phyloP scores from a whole-genome alignment of 2,329 filamentous ascomycete genomes.

The Lojkania enalia region DNA sequence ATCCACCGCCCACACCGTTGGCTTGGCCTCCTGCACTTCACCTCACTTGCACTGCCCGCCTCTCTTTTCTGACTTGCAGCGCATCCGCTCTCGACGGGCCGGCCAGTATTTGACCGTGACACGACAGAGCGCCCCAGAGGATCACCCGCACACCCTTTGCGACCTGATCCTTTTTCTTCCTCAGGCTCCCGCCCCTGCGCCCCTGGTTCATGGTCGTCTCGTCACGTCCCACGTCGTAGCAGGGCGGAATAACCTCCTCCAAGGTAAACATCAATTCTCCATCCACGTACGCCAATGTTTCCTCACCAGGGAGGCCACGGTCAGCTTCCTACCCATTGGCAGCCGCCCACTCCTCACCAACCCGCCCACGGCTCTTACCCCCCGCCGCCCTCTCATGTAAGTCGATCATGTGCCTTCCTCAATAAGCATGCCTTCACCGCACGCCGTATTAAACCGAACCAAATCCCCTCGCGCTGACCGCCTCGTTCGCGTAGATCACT shows the following conservation, averaged over 20 bases:
- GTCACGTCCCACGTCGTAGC: not conserved
- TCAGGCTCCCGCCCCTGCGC: not conserved
- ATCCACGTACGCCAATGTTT: slow-evolving; percentile 38
- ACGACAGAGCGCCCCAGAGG: slow-evolving; percentile 31
- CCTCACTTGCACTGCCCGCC: slow-evolving; percentile 9
- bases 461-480: slow-evolving; percentile 20
- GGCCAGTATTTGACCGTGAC: slow-evolving; percentile 31
- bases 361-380: slow-evolving; percentile 42
- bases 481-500: slow-evolving; percentile 28
- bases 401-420: slow-evolving; percentile 21
- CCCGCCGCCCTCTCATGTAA: slow-evolving; percentile 41
- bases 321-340: slow-evolving; percentile 44
- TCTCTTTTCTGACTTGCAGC: slow-evolving; percentile 33
- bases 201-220: slow-evolving; percentile 1
- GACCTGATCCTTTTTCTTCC: slow-evolving; percentile 6
- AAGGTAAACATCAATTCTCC: no score
- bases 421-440: slow-evolving; percentile 12
- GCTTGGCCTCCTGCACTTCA: slow-evolving; percentile 9
- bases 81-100: slow-evolving; percentile 32
- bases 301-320: slow-evolving; percentile 42
- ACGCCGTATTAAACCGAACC: slow-evolving; percentile 15
- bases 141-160: slow-evolving; percentile 27
- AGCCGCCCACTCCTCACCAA: slow-evolving; percentile 40
- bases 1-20: slow-evolving; percentile 7
- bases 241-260: not conserved